Evolutionary conservation across 1,284 basidiomycete species (phyloP), one percentile per base, ranked within the genome.

Genomic region (Phellopilus nigrolimitatus): DNA sequence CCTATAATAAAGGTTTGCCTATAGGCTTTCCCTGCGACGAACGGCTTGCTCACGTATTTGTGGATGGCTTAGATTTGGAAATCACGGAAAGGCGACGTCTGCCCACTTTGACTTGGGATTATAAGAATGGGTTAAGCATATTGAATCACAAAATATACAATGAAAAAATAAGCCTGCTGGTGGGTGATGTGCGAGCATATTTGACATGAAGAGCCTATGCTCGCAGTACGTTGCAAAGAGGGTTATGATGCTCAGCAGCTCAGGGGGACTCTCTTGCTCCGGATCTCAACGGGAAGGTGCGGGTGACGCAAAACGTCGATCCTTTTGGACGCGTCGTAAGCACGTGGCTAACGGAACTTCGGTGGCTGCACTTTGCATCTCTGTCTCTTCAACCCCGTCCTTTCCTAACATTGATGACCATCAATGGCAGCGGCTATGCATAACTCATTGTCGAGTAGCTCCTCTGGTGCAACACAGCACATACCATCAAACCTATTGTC

Each of bases 61-160:
- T 54, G 51, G 70, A 66, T 33, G 70, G 62, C 59, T 69, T 72
- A 56, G 67, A 67, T 47, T 67, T 71, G 7, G 70, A 62, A 49
- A 64, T 73, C 25, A 74, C 58, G 13, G 82, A 85, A 43, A 80
- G 71, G 21, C 82, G 76, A 28, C 82, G 74, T 24, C 82, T 80
- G 41, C 75, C 82, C 19, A 84, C 82, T 68, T 79, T 82, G 59
- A 82, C 82, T 84, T 48, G 17, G 19, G 38, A 66, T 66, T 17
- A 27, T 42, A 54, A n/a, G 15, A 21, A 21, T 33, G 21, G 31
- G 36, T 50, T 43, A 36, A 28, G n/a, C 31, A 12, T n/a, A 33
- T 33, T 37, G 28, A 40, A 40, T 34, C 12, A 4, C 1, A 38
- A 17, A n/a, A 22, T 43, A 22, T 2, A n/a, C n/a, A n/a, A n/a